These are phyloP conservation scores for Fusarium sp. DNA, from an alignment of 2,329 filamentous ascomycete genomes.

Conservation along the genomic window DNA sequence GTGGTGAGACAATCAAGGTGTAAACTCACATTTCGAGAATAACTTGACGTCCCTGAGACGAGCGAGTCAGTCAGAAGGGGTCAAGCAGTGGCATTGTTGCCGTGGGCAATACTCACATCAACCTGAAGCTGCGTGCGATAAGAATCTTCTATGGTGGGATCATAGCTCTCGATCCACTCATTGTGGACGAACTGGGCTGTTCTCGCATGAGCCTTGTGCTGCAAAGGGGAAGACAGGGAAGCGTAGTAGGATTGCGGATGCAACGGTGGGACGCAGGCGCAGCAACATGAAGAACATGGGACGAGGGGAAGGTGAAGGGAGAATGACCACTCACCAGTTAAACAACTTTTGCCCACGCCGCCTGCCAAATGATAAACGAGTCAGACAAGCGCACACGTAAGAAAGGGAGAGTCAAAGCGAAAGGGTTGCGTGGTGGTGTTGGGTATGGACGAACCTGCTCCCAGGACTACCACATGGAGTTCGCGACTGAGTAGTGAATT, in stretches of 20 bases:
- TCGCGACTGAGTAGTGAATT: constrained; percentile 67
- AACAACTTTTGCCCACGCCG: constrained; percentile 91
- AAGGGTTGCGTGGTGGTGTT: constrained; percentile 2
- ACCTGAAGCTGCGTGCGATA: constrained; percentile 82
- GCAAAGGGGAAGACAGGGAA: constrained; percentile 31
- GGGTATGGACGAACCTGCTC: constrained; percentile 71
- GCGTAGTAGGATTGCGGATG: constrained; percentile 22
- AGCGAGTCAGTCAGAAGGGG: constrained; percentile 48
- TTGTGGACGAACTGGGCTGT: constrained; percentile 92
- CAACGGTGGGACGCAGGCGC: constrained; percentile 24
- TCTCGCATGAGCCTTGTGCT: constrained; percentile 35
- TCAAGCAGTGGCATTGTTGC: constrained; percentile 15
- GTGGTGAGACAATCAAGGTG: not conserved
- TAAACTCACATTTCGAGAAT: constrained; percentile 83
- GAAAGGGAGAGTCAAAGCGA: constrained; percentile 12
- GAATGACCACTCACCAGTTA: constrained; percentile 74
- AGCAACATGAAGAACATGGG: constrained; percentile 24
- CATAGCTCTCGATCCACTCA: constrained; percentile 91
- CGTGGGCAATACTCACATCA: constrained; percentile 72
- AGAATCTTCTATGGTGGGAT: constrained; percentile 82
- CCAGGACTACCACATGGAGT: constrained; percentile 85
- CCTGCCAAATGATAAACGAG: constrained; percentile 61
- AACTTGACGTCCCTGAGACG: constrained; percentile 80
- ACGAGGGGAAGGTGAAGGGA: constrained; percentile 10
- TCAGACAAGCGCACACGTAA: constrained; percentile 45